Evolutionary conservation across 768 basidiomycete species (phyloP), one percentile per base, ranked within the genome.

Genomic region (Boletus pseudo-olivaceus): DNA sequence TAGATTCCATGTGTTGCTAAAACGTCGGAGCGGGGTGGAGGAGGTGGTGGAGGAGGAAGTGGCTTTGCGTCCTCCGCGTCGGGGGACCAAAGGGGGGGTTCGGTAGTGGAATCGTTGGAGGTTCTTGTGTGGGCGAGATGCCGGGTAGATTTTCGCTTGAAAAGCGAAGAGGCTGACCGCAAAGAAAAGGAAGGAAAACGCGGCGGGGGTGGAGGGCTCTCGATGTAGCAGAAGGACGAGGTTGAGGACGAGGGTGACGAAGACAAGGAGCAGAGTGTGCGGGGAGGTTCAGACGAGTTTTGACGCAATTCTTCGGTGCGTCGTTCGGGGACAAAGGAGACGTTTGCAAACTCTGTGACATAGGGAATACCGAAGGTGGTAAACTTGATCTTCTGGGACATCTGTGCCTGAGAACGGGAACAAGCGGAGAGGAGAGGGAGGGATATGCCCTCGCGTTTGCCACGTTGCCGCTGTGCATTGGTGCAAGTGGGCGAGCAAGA

Each of bases 201-300:
- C 9, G 54, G 55, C 2, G 40, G 45, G 6, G 46, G 50, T 1
- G 61, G 61, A 3, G 69, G 57, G 17, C 26, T 47, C n/a, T 67
- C 66, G 43, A 69, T 51, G 53, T 68, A 53, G 12, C 66, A 68
- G 11, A 69, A 70, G 27, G 68, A 71, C 2, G 67, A 67, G 8
- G 55, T 37, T 0, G 64, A 64, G 8, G 57, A 48, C 0, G 62
- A 62, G 5, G 62, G 56, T 0, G 67, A 41, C 3, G 56, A 23
- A 3, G 56, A 48, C 43, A 41, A 15, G 9, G 37, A 38, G 37
- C 14, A 17, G 6, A 5, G 29, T 11, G 12, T 3, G 17, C n/a
- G n/a, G n/a, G n/a, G n/a, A n/a, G n/a, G n/a, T n/a, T 9, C n/a
- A 5, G 38, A 33, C 33, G 33, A 4, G 33, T 14, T 33, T 33